Conservation (phyloP, 441 rosid species). For the Eutrema salsugineum region DNA sequence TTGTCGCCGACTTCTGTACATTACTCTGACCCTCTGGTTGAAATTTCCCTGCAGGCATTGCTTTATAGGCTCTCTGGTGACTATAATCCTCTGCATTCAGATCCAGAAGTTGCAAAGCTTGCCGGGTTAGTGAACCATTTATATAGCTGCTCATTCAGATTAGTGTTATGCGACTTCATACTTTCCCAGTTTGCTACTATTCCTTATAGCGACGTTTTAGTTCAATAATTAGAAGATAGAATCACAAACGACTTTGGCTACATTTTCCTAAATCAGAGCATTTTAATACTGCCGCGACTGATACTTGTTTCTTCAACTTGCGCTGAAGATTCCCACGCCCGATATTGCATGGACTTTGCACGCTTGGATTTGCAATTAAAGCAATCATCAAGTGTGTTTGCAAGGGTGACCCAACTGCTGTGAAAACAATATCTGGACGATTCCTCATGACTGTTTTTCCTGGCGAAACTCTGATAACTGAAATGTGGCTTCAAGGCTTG, state of each 20-base stretch:
- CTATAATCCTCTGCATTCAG: conserved; percentile 93
- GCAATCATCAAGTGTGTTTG: conserved; percentile 79
- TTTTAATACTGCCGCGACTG: neutral
- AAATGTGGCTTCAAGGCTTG: conserved; percentile 81
- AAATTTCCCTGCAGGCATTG: conserved; percentile 63
- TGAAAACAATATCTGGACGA: conserved; percentile 65
- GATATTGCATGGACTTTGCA: conserved; percentile 89
- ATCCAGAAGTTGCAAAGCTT: conserved; percentile 63
- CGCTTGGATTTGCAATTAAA: conserved; percentile 79
- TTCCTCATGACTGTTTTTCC: conserved; percentile 85
- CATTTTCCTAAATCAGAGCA: neutral
- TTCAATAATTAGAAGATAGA: neutral
- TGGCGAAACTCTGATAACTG: conserved; percentile 74
- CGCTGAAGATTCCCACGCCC: conserved; percentile 70
- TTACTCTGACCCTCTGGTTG: conserved; percentile 18
- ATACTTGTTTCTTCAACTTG: conserved; percentile 5
- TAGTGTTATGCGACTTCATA: neutral
- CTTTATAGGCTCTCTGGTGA: conserved; percentile 94
- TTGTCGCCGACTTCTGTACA: neutral
- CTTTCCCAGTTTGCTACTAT: neutral
- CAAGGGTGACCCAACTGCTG: conserved; percentile 59
- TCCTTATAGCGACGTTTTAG: neutral
- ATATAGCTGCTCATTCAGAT: neutral
- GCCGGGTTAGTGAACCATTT: conserved; percentile 64
- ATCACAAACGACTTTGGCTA: neutral